Conservation (phyloP, 192 early-diverging fungal species). For the Backusella luteola region DNA sequence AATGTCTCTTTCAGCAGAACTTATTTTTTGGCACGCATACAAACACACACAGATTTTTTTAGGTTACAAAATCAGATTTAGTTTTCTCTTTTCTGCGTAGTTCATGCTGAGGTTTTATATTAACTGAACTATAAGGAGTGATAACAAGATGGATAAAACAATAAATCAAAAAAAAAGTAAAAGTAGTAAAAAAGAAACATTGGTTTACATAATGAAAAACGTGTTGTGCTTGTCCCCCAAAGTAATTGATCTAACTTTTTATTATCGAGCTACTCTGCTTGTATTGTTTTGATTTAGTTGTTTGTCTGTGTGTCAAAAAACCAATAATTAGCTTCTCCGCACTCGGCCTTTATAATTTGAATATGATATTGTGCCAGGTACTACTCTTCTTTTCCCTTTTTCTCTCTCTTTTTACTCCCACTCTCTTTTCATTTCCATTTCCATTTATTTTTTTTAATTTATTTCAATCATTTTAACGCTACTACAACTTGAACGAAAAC, state of each 20-base stretch:
- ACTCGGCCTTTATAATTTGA: background rate
- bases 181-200: background rate
- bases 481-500: background rate
- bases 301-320: conserved; percentile 2
- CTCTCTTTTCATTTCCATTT: background rate
- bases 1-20: background rate
- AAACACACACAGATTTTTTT: background rate
- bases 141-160: background rate
- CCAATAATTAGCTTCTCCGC: background rate
- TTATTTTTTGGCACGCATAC: background rate
- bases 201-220: background rate
- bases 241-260: conserved; percentile 2
- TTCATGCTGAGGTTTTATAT: too few relatives aligned
- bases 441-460: background rate
- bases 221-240: background rate
- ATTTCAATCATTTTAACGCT: background rate
- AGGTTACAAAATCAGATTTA: too few relatives aligned
- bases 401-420: background rate
- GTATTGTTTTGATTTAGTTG: background rate
- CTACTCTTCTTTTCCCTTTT: background rate
- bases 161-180: background rate
- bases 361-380: background rate
- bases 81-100: too few relatives aligned
- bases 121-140: too few relatives aligned
- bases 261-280: background rate